phyloP scores from a whole-genome alignment of 768 basidiomycete species.

The Mycena kentingensis region DNA sequence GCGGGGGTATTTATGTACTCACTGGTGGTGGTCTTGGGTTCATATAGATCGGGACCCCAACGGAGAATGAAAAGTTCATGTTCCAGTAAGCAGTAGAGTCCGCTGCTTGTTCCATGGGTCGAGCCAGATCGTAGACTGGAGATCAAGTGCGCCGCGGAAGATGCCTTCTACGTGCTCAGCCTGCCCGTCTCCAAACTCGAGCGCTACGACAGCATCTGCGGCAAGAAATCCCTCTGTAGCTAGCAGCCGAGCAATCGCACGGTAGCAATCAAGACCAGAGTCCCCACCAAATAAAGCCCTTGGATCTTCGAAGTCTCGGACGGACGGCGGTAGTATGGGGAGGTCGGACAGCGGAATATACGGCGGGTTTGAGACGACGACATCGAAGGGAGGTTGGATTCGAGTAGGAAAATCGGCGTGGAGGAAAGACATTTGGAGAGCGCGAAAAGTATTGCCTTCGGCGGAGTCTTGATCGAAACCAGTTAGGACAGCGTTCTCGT shows the following conservation, averaged over 20 bases:
- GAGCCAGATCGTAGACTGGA: conserved; percentile 68
- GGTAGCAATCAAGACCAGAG: conserved; percentile 65
- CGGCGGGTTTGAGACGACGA: conserved; percentile 84
- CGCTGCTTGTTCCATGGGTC: conserved; percentile 81
- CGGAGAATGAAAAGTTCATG: conserved; percentile 1
- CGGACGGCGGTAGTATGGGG: conserved; percentile 61
- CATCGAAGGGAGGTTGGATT: conserved; percentile 60
- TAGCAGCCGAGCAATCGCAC: conserved; percentile 65
- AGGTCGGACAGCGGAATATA: conserved; percentile 79
- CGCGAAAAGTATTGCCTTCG: conserved; percentile 42
- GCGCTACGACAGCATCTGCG: conserved; percentile 57
- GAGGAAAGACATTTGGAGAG: conserved; percentile 45
- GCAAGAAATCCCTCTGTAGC: conserved; percentile 53
- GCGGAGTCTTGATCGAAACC: conserved; percentile 35
- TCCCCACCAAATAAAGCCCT: conserved; percentile 79
- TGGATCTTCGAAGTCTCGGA: conserved; percentile 78
- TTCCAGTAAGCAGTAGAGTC: conserved; percentile 55
- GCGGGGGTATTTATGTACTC: conserved; percentile 2
- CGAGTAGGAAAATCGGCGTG: conserved; percentile 45
- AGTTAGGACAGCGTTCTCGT: conserved; percentile 49
- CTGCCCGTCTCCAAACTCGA: conserved; percentile 82
- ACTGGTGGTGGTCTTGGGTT: conserved; percentile 3
- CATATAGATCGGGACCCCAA: conserved; percentile 18
- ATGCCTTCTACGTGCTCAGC: conserved; percentile 62
- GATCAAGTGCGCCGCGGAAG: conserved; percentile 47